These are phyloP conservation scores for Mycena chlorophos DNA, from an alignment of 768 basidiomycete genomes.

Conservation along the genomic window DNA sequence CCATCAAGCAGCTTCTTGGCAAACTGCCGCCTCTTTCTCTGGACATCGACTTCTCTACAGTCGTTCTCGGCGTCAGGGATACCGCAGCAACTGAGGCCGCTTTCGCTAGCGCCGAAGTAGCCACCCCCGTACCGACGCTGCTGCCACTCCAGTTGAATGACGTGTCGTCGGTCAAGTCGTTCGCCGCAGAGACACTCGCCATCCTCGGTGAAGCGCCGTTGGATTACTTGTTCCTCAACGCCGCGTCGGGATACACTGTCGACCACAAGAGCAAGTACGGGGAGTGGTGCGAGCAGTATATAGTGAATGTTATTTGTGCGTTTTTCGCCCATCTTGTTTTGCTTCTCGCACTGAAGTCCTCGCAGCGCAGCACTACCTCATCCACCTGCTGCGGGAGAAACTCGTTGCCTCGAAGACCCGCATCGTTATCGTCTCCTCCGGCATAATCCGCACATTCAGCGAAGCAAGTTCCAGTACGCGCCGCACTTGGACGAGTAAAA, in stretches of 20 bases:
- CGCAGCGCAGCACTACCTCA: slow-evolving; percentile 19
- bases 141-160: slow-evolving; percentile 16
- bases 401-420: slow-evolving; percentile 11
- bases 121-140: slow-evolving; percentile 6
- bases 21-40: slow-evolving; percentile 6
- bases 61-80: slow-evolving; percentile 19
- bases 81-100: slow-evolving; percentile 2
- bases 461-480: slow-evolving; percentile 13
- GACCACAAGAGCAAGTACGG: not conserved
- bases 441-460: slow-evolving; percentile 6
- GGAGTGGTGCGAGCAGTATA: slow-evolving; percentile 15
- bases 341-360: not conserved
- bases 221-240: slow-evolving; percentile 15
- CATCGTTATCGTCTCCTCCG: slow-evolving; percentile 17
- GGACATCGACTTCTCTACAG: not conserved
- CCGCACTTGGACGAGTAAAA: not conserved
- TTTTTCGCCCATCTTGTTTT: not conserved
- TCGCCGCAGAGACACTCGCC: slow-evolving; percentile 11
- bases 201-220: not conserved
- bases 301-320: slow-evolving; percentile 16
- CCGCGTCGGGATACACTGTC: slow-evolving; percentile 4
- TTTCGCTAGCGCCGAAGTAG: slow-evolving; percentile 1
- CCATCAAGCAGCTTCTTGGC: slow-evolving; percentile 14
- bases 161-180: slow-evolving; percentile 10
- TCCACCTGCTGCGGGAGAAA: slow-evolving; percentile 16